These are phyloP conservation scores for Agroathelia rolfsii DNA, from an alignment of 1,284 basidiomycete species.

Conservation along the genomic window DNA sequence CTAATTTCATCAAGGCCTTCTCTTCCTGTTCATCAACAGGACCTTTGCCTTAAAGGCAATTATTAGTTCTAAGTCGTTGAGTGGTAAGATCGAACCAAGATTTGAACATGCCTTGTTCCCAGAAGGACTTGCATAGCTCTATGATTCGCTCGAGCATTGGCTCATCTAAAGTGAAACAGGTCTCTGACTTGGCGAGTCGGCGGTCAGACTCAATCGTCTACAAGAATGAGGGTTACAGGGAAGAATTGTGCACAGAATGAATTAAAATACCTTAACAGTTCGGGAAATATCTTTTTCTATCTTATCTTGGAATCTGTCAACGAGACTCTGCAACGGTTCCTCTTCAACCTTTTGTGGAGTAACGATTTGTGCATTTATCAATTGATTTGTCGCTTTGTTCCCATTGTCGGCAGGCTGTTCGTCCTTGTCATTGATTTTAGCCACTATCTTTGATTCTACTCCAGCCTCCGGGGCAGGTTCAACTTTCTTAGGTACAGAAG, in stretches of 20 bases:
- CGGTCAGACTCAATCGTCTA: constrained; percentile 82
- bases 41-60: constrained; percentile 21
- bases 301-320: constrained; percentile 82
- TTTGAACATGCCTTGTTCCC: constrained; percentile 18
- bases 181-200: constrained; percentile 61
- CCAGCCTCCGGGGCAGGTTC: constrained; percentile 30
- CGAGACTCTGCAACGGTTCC: constrained; percentile 48
- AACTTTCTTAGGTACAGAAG: constrained; percentile 79
- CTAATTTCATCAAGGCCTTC: constrained; percentile 64
- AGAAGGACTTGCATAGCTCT: constrained; percentile 26
- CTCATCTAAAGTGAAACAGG: constrained; percentile 59
- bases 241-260: too few relatives aligned
- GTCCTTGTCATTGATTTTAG: too few relatives aligned
- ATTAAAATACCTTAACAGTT: constrained; percentile 38
- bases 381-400: constrained; percentile 7
- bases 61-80: background rate
- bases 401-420: too few relatives aligned
- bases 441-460: too few relatives aligned
- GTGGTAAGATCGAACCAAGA: too few relatives aligned
- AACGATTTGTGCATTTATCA: constrained; percentile 10
- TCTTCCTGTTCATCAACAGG: constrained; percentile 50
- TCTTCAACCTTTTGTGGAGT: constrained; percentile 36
- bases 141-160: constrained; percentile 46
- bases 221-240: too few relatives aligned
- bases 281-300: constrained; percentile 83